Percentiles rank a stretch among this genome's conserved stretches.
phyloP scores from a whole-genome alignment of 495 filamentous ascomycete genomes.

The Parachaetomium inaequale region DNA sequence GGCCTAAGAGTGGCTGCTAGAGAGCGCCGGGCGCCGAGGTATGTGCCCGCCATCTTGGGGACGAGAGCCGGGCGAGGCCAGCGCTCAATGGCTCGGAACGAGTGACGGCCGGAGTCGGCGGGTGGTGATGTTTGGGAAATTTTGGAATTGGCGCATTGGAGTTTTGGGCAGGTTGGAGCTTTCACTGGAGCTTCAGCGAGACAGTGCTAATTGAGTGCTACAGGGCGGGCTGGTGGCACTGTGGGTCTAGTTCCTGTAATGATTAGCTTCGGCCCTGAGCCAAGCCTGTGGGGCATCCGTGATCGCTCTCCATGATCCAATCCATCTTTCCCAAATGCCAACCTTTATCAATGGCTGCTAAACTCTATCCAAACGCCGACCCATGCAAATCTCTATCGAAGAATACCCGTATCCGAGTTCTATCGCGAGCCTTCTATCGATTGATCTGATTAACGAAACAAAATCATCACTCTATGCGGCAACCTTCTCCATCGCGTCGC shows the following conservation, averaged over 20 bases:
- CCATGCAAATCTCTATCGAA: neutral
- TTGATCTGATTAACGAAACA: neutral
- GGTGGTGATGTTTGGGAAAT: constrained; percentile 10
- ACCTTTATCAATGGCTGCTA: too few relatives aligned
- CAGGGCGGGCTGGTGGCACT: neutral
- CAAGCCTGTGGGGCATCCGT: too few relatives aligned
- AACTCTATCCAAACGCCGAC: neutral
- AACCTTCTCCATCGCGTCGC: neutral
- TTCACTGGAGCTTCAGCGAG: neutral
- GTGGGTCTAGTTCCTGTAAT: neutral
- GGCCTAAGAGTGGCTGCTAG: constrained; percentile 33
- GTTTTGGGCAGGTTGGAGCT: neutral
- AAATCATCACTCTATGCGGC: constrained; percentile 15
- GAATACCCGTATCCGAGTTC: neutral
- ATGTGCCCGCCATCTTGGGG: constrained; percentile 38
- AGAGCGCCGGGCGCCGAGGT: constrained; percentile 32
- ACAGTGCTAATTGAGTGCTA: neutral
- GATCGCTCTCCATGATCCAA: too few relatives aligned
- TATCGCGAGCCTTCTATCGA: neutral
- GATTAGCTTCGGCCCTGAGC: too few relatives aligned
- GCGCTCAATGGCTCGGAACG: constrained; percentile 38
- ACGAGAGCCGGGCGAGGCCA: constrained; percentile 31
- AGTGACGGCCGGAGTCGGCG: constrained; percentile 8
- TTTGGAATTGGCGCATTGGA: constrained; percentile 3
- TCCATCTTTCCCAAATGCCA: too few relatives aligned